Percentiles rank a stretch among this genome's conserved stretches.
phyloP scores from a whole-genome alignment of 1,284 basidiomycete species.

The Moesziomyces sp. region DNA sequence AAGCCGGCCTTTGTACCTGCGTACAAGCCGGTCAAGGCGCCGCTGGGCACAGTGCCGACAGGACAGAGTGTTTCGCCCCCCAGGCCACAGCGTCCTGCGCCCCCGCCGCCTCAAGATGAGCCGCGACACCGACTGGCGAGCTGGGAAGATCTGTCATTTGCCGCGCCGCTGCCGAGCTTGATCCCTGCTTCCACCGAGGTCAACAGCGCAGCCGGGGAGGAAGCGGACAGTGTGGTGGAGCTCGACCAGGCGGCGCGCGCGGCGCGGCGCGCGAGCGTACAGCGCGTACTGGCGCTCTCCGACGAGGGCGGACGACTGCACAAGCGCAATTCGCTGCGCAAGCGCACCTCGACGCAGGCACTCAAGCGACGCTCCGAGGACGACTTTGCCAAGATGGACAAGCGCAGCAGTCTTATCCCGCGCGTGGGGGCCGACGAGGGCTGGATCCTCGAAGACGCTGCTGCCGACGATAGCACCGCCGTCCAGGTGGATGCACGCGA shows the following conservation, averaged over 20 bases:
- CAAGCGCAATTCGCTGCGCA: slow-evolving; percentile 12
- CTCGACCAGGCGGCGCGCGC: not conserved
- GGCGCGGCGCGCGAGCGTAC: slow-evolving; percentile 26
- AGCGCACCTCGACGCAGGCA: slow-evolving; percentile 10
- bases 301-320: slow-evolving; percentile 14
- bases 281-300: slow-evolving; percentile 26
- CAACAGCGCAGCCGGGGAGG: not conserved
- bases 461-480: slow-evolving; percentile 8
- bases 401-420: slow-evolving; percentile 13
- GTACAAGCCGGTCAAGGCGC: not conserved
- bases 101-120: not conserved
- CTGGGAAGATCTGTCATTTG: not conserved
- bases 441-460: slow-evolving; percentile 16
- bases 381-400: slow-evolving; percentile 1
- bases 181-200: not conserved
- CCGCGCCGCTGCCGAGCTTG: slow-evolving; percentile 23
- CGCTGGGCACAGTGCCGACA: not conserved
- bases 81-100: slow-evolving; percentile 15
- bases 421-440: slow-evolving; percentile 12
- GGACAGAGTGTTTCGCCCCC: slow-evolving; percentile 11
- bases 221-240: not conserved
- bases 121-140: too few species aligned
- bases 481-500: slow-evolving; percentile 8
- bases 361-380: slow-evolving; percentile 21
- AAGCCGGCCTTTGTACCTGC: not conserved